These are phyloP conservation scores for Catharanthus roseus DNA, from an alignment of 257 asterid genomes.

Conservation along the genomic window DNA sequence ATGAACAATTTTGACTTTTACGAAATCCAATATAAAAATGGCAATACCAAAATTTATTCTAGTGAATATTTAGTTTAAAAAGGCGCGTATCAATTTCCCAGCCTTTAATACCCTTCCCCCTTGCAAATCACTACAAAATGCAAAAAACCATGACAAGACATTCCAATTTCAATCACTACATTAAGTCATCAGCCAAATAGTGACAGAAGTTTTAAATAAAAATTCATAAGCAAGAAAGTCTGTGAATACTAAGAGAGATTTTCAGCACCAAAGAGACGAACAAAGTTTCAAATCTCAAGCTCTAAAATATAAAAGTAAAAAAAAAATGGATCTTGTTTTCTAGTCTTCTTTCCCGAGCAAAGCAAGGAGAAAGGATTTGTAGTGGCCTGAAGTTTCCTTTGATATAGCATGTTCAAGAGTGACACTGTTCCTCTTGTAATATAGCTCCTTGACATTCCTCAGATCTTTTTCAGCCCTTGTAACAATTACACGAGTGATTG, in stretches of 20 bases:
- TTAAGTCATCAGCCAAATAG: background rate
- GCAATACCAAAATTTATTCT: too few species aligned
- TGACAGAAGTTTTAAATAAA: background rate
- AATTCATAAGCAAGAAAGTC: background rate
- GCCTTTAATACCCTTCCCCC: too few species aligned
- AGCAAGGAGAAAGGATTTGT: slow-evolving; percentile 59
- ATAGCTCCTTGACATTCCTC: slow-evolving; percentile 45
- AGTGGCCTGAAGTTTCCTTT: slow-evolving; percentile 68
- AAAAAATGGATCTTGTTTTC: background rate
- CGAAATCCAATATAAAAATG: too few species aligned
- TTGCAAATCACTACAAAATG: too few species aligned
- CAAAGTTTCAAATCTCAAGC: background rate
- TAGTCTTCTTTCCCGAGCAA: slow-evolving; percentile 43
- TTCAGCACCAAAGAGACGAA: too few species aligned
- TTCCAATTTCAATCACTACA: background rate
- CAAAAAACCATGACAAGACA: background rate
- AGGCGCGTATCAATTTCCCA: too few species aligned
- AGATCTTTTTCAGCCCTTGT: slow-evolving; percentile 72
- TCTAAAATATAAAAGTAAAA: background rate
- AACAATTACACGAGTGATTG: slow-evolving; percentile 52
- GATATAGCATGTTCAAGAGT: slow-evolving; percentile 50
- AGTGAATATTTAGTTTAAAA: too few species aligned
- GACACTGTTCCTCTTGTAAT: slow-evolving; percentile 57
- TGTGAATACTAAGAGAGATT: too few species aligned
- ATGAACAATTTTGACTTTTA: too few species aligned